phyloP scores from a whole-genome alignment of 192 early-diverging fungal genomes.

The Phlyctochytrium bullatum region DNA sequence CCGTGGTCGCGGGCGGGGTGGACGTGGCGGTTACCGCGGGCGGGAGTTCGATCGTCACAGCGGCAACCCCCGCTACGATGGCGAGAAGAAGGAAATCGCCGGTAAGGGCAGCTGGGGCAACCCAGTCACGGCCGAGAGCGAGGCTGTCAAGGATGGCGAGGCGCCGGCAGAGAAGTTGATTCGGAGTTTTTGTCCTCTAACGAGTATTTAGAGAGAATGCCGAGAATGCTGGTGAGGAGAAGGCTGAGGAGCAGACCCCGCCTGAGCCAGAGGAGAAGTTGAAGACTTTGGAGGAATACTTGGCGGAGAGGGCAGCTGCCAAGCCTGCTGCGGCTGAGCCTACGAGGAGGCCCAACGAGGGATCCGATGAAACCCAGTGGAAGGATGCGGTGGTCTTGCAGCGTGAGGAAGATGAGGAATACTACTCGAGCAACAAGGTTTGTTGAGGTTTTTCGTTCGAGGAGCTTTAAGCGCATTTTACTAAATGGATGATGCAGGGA shows the following conservation, averaged over 20 bases:
- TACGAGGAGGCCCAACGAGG: constrained; percentile 85
- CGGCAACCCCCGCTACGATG: constrained; percentile 73
- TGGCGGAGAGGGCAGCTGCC: constrained; percentile 62
- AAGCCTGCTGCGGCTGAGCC: constrained; percentile 47
- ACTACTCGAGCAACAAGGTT: constrained; percentile 66
- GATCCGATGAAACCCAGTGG: constrained; percentile 77
- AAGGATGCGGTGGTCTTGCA: constrained; percentile 72
- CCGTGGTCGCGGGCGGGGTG: neutral
- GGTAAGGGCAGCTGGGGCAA: constrained; percentile 79
- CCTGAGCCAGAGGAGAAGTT: constrained; percentile 72
- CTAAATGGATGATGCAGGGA: constrained; percentile 14
- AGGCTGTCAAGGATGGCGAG: constrained; percentile 51
- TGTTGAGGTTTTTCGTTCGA: constrained; percentile 9
- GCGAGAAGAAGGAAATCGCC: constrained; percentile 84
- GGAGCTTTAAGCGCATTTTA: constrained; percentile 3
- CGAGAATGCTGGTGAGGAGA: constrained; percentile 36
- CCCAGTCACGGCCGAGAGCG: constrained; percentile 50
- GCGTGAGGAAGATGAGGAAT: constrained; percentile 72
- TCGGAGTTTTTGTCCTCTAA: too few relatives aligned
- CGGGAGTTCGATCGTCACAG: constrained; percentile 86
- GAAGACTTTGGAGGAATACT: constrained; percentile 87
- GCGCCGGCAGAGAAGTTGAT: too few relatives aligned
- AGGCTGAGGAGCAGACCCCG: constrained; percentile 36
- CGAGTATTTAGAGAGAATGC: constrained; percentile 16
- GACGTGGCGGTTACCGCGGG: neutral